A percentile compares a stretch with the other conserved stretches of the same genome.
These are phyloP conservation scores for Gossypium mustelinum DNA, from an alignment of 345 rosid species.

Conservation along the genomic window DNA sequence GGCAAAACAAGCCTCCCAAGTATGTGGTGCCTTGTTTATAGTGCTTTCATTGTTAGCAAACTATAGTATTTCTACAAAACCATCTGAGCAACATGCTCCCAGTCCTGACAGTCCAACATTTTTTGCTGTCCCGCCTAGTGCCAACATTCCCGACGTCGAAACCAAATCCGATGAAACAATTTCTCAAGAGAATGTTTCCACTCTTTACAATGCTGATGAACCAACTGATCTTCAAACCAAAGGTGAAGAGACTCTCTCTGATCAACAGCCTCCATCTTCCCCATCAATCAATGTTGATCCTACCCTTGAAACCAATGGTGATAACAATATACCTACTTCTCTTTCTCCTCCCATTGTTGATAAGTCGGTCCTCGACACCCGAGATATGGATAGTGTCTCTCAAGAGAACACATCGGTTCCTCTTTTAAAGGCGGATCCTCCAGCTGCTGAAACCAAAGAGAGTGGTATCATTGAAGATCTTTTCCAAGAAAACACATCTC, in stretches of 20 bases:
- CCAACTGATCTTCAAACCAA: background rate
- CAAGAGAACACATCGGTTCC: background rate
- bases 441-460: background rate
- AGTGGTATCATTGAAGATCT: background rate
- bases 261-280: background rate
- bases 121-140: background rate
- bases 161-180: background rate
- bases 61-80: background rate
- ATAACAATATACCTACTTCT: background rate
- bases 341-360: constrained; percentile 5
- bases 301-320: background rate
- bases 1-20: constrained; percentile 3
- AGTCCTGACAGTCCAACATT: background rate
- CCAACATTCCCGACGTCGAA: background rate
- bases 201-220: background rate
- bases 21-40: constrained; percentile 11
- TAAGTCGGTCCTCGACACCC: background rate
- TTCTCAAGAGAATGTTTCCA: background rate
- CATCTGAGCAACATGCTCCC: background rate
- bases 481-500: constrained; percentile 4
- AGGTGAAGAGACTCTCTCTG: background rate
- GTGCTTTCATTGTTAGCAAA: constrained; percentile 4
- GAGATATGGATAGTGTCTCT: constrained; percentile 4
- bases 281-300: background rate
- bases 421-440: background rate